A percentile compares a stretch with the other conserved stretches of the same genome.
phyloP scores from a whole-genome alignment of 441 rosid species.

The Pelargonium myrrhifolium region DNA sequence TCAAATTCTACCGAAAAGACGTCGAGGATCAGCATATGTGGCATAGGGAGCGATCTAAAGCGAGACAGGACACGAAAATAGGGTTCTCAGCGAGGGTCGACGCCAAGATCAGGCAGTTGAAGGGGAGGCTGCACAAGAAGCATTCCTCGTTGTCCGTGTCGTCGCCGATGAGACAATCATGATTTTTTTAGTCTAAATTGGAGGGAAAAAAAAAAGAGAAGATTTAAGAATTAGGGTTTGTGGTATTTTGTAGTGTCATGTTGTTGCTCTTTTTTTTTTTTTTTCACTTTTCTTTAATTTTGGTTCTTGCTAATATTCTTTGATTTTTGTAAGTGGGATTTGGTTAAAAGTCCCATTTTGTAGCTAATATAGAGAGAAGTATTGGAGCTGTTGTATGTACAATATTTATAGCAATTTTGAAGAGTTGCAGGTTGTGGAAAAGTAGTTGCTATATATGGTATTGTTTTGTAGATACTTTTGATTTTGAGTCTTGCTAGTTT shows the following conservation, averaged over 20 bases:
- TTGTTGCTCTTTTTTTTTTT: constrained; percentile 19
- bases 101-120: constrained; percentile 53
- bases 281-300: constrained; percentile 9
- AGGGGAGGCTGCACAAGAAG: constrained; percentile 69
- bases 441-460: constrained; percentile 20
- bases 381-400: constrained; percentile 36
- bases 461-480: too few relatives aligned
- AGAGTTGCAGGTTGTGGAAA: constrained; percentile 28
- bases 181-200: constrained; percentile 9
- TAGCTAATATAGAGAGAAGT: constrained; percentile 19
- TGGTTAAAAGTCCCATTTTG: constrained; percentile 18
- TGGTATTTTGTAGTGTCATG: neutral
- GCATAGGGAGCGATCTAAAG: constrained; percentile 41
- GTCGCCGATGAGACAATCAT: constrained; percentile 15
- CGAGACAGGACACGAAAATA: constrained; percentile 36
- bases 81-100: constrained; percentile 66
- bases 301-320: constrained; percentile 3
- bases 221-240: constrained; percentile 1
- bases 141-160: constrained; percentile 32
- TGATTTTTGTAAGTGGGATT: constrained; percentile 17
- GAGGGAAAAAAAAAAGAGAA: too few relatives aligned
- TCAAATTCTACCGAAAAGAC: constrained; percentile 43
- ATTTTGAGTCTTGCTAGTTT: too few relatives aligned
- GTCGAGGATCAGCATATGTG: constrained; percentile 41
- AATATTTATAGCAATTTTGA: constrained; percentile 28